Base-by-base conservation (phyloP, 768 basidiomycete species). In the Serendipita sp. region DNA sequence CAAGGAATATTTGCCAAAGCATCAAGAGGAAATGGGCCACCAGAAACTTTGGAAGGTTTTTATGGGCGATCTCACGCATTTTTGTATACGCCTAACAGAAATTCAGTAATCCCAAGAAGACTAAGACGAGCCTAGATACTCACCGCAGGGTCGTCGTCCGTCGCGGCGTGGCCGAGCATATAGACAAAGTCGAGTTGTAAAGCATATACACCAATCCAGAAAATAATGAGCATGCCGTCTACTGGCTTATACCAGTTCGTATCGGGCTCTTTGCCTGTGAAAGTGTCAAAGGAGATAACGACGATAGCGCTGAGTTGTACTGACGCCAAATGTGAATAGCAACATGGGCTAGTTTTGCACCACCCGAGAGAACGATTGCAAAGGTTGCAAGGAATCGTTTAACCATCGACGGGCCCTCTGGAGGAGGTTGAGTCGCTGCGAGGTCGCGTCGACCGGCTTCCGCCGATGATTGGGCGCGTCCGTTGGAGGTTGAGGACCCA, bases 181-280 rank as follows among this genome's bases (percentile, higher is more conserved):
- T 28, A 60, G 56, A 60, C 34, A 60, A 30, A 60, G 34, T 60
- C 56, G 56, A 60, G 4, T 60, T 60, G 56, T 28, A 60, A 30
- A 30, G 56, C 56, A 60, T 60, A 60, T n/a, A 30, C 56, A 35
- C 28, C 56, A 30, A 60, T 32, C 56, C 56, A 60, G 56, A 34
- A 60, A n/a, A 60, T 60, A 30, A 60, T 60, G 35, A 60, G 56
- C 56, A 60, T 60, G 56, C 56, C 56, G 30, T 32, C 30, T 10
- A 60, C 56, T 37, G 56, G 56, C 30, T 34, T 60, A n/a, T 24
- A 60, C 56, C 56, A 60, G 56, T 60, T 38, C 35, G 4, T 60
- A 60, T 60, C 56, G 0, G 37, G 30, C n/a, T 60, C 56, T 28
- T 60, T 24, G 16, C 37, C 56, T 60, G 56, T 60, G 28, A 60